Evolutionary conservation across 805 yeast genomes (phyloP).

Genomic region (Diddensiella santjacobensis): DNA sequence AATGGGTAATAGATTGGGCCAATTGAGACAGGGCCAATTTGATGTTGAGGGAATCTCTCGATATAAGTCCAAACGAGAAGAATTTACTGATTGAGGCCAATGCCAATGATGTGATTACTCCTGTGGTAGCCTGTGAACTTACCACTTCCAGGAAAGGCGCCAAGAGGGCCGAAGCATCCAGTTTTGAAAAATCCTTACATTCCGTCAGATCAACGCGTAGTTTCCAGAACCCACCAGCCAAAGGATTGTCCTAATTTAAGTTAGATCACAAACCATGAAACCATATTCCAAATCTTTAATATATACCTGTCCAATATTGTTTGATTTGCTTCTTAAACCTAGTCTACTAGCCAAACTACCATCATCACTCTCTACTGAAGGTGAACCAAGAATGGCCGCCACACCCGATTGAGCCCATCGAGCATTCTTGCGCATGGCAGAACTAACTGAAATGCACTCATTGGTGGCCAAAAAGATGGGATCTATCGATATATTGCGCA

Average conservation of each 20-base stretch:
- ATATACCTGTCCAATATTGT: constrained; percentile 7
- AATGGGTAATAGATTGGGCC: constrained; percentile 77
- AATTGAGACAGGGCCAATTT: constrained; percentile 59
- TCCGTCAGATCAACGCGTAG: constrained; percentile 67
- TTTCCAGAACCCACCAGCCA: constrained; percentile 75
- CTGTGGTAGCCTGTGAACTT: constrained; percentile 80
- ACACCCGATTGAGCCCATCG: constrained; percentile 75
- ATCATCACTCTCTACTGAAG: constrained; percentile 45
- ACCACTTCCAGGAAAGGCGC: constrained; percentile 86
- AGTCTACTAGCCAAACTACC: constrained; percentile 36
- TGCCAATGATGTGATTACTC: constrained; percentile 78
- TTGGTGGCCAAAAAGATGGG: constrained; percentile 79
- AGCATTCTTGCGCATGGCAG: constrained; percentile 85
- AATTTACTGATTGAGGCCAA: constrained; percentile 72
- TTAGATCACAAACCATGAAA: neutral
- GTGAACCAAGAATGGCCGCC: constrained; percentile 76
- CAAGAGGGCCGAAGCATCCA: constrained; percentile 69
- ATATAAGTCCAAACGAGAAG: constrained; percentile 64
- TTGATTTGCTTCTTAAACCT: constrained; percentile 28
- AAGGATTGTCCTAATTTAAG: constrained; percentile 51
- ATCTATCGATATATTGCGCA: constrained; percentile 46
- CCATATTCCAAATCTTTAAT: neutral
- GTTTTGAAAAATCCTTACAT: constrained; percentile 45
- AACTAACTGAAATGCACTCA: constrained; percentile 81
- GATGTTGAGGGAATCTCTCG: constrained; percentile 50